Evolutionary conservation across 345 rosid species (phyloP), one percentile per base, ranked within the genome.

Genomic region (Ricinus communis): DNA sequence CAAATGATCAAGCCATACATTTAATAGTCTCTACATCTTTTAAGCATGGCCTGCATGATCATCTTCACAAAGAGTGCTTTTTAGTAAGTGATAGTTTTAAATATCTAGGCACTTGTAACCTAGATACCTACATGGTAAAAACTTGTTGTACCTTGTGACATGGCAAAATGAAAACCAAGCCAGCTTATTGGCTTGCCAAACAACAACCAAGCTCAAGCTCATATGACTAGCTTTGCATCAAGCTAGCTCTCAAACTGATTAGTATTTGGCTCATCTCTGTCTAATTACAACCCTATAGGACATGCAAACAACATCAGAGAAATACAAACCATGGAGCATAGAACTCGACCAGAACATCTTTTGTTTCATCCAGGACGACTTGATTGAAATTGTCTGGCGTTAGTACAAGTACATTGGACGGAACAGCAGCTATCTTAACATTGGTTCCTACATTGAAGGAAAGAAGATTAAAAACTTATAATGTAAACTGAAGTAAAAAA

Each of bases 301-400:
- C 40, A 49, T n/a, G 56, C 43, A 47, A 47, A 30, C 41, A 28
- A 49, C 12, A 33, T 41, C 8, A 40, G 3, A 19, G 69, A 36
- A 47, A 66, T 49, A 64, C 85, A 68, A 74, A 95, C 99, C 98
- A 96, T 61, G 99, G 99, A 24, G 98, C 99, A 79, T 96, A 96
- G 81, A 96, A 93, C 82, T 96, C 99, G 74, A 96, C 91, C 82
- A 96, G 71, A 45, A 96, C 98, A 82, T 96, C 98, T 80, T 96
- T 96, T 64, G 84, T 88, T 57, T 87, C 86, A 76, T 96, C 96
- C 84, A 90, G 77, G 62, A 93, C 99, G 75, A 93, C 47, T 78
- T 84, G 89, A 76, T 86, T 80, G 66, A 96, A 96, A 53, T 83
- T 96, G 70, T 87, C 94, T 64, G 86, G 62, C 25, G 94, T 82